phyloP scores from a whole-genome alignment of 1,284 basidiomycete species.

The Dichomitus squalens region DNA sequence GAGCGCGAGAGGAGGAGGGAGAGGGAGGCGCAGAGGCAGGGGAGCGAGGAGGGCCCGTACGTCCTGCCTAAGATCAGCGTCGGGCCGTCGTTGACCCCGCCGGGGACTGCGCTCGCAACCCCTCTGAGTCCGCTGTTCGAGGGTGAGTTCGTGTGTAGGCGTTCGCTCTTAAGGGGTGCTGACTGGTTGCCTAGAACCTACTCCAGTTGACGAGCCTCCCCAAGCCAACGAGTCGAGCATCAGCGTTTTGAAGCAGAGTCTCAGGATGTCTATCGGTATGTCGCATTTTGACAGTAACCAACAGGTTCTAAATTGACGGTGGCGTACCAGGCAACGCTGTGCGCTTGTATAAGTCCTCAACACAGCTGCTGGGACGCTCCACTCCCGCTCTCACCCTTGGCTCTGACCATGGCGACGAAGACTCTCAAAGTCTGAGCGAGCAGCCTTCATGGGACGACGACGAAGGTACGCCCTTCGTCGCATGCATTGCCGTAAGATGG shows the following conservation, averaged over 20 bases:
- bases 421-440: slow-evolving; percentile 34
- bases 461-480: slow-evolving; percentile 34
- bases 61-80: slow-evolving; percentile 25
- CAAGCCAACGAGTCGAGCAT: slow-evolving; percentile 35
- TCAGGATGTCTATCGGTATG: slow-evolving; percentile 72
- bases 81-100: slow-evolving; percentile 24
- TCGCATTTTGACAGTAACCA: neutral
- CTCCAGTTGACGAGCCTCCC: slow-evolving; percentile 19
- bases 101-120: slow-evolving; percentile 21
- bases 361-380: slow-evolving; percentile 33
- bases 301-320: neutral
- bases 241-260: slow-evolving; percentile 58
- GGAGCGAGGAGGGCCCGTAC: slow-evolving; percentile 11
- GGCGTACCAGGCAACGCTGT: slow-evolving; percentile 53
- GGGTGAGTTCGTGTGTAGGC: slow-evolving; percentile 17
- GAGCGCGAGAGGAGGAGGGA: slow-evolving; percentile 17
- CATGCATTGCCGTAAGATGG: slow-evolving; percentile 46
- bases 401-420: slow-evolving; percentile 23
- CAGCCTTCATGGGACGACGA: slow-evolving; percentile 54
- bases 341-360: slow-evolving; percentile 55
- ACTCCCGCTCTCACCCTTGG: slow-evolving; percentile 23
- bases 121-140: slow-evolving; percentile 34
- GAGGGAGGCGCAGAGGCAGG: slow-evolving; percentile 8
- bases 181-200: slow-evolving; percentile 22
- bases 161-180: neutral